A percentile compares a stretch with the other conserved stretches of the same genome.
phyloP scores from a whole-genome alignment of 2,329 filamentous ascomycete species.

The Alternaria ethzedia region DNA sequence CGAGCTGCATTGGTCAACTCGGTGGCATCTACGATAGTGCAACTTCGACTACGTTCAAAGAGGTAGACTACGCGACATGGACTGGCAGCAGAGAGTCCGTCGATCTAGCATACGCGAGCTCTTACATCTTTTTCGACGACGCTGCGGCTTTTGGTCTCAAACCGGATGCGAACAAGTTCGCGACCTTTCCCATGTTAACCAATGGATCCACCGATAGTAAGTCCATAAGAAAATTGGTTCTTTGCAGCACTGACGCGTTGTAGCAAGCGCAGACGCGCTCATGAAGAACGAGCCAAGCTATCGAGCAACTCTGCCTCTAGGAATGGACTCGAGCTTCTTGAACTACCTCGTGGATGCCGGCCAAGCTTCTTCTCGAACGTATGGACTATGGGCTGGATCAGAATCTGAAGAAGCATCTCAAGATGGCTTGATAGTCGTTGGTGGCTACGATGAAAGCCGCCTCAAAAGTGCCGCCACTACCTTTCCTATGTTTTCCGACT shows the following conservation, averaged over 20 bases:
- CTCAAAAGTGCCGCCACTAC: slow-evolving; percentile 18
- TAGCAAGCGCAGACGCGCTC: slow-evolving; percentile 14
- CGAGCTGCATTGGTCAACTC: slow-evolving; percentile 23
- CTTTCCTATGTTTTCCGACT: slow-evolving; percentile 27
- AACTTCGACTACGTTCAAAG: slow-evolving; percentile 19
- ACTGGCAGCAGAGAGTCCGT: slow-evolving; percentile 20
- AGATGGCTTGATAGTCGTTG: slow-evolving; percentile 22
- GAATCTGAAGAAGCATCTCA: slow-evolving; percentile 23
- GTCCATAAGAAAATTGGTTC: background rate
- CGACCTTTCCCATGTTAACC: slow-evolving; percentile 19
- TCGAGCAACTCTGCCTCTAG: slow-evolving; percentile 21
- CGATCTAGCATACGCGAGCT: slow-evolving; percentile 14
- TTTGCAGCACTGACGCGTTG: background rate
- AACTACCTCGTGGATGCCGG: slow-evolving; percentile 22
- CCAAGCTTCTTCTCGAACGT: slow-evolving; percentile 25
- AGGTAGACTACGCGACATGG: slow-evolving; percentile 20
- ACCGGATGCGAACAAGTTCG: slow-evolving; percentile 19
- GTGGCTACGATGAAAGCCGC: slow-evolving; percentile 23
- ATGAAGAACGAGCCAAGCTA: slow-evolving; percentile 9
- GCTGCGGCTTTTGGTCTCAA: slow-evolving; percentile 19
- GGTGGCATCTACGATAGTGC: slow-evolving; percentile 22
- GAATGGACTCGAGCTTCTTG: slow-evolving; percentile 20
- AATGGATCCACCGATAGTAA: slow-evolving; percentile 21
- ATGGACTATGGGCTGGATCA: slow-evolving; percentile 24
- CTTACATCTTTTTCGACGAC: slow-evolving; percentile 24